Base-by-base conservation (phyloP, 2,329 filamentous ascomycete species). In the Neonectria sp. region DNA sequence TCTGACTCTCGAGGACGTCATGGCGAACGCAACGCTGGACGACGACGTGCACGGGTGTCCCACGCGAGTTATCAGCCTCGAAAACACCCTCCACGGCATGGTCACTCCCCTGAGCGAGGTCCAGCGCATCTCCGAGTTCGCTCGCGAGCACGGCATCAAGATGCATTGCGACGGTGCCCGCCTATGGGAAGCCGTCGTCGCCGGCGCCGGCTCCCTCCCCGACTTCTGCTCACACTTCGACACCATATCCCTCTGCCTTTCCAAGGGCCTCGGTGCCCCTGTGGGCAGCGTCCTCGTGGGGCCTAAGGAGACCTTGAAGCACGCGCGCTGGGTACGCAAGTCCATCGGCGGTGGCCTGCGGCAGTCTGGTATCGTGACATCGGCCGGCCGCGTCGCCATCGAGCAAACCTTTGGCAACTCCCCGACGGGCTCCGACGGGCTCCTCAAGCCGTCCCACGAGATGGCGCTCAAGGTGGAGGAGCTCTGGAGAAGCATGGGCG, bases 81-180 rank as follows among this genome's bases (percentile, higher is more conserved):
- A 98, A 78, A 97, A 97, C 78, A 97, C 95, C 1, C 86, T 97
- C 56, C 89, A 90, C 62, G 95, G 95, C 27, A 90, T 91, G 74
- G 85, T 97, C 51, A 92, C 93, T 86, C 95, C 95, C 0, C 85
- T 97, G 1, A 81, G 82, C 2, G 94, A 97, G 79, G 87, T 90
- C 11, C 85, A 84, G 65, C 85, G 87, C 49, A 97, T 97, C 75
- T 86, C 89, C 0, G 84, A 84, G 1, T 97, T 93, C 85, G 93
- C 91, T 0, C 86, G 85, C 78, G 67, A 85, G 76, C 73, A 93
- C 69, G 85, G 82, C 25, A 90, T 96, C 67, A 87, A 88, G 67
- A 84, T 95, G 75, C 94, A 97, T 79, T 83, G 94, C 69, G 94
- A 97, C 75, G 94, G 94, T 15, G 94, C 94, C 4, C 85, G 94